These are phyloP conservation scores for Magnolia sinica DNA, from an alignment of 164 flowering plant species.

Conservation along the genomic window DNA sequence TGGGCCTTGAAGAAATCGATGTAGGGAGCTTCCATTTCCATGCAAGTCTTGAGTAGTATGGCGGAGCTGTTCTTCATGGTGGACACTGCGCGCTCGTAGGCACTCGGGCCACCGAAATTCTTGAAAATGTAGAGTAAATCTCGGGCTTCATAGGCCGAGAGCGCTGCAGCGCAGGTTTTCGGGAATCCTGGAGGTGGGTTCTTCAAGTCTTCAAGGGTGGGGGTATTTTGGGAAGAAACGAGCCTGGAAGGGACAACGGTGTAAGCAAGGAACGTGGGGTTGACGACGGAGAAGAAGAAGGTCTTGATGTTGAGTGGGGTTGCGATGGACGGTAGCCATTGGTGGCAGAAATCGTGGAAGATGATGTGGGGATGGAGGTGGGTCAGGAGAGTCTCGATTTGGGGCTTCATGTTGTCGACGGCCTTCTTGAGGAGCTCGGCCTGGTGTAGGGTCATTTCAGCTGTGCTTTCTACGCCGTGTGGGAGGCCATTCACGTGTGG, in stretches of 20 bases:
- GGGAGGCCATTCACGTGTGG: conserved; percentile 23
- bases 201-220: conserved; percentile 24
- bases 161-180: neutral
- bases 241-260: conserved; percentile 2
- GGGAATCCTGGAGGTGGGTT: conserved; percentile 22
- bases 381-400: conserved; percentile 20
- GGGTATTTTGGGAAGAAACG: neutral
- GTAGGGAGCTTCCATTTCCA: conserved; percentile 15
- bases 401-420: conserved; percentile 26
- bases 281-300: conserved; percentile 20
- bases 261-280: conserved; percentile 16
- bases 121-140: conserved; percentile 18
- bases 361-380: conserved; percentile 29
- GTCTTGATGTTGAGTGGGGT: conserved; percentile 24
- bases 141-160: conserved; percentile 18
- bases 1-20: conserved; percentile 9
- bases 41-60: conserved; percentile 11
- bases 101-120: conserved; percentile 9
- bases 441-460: conserved; percentile 2
- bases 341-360: conserved; percentile 27
- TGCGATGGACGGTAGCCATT: conserved; percentile 30
- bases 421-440: conserved; percentile 33
- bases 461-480: conserved; percentile 12
- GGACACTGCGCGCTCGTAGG: conserved; percentile 1
- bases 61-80: neutral